Conservation (phyloP, 176 grass and related monocot species). For the Rhynchospora tenuis region DNA sequence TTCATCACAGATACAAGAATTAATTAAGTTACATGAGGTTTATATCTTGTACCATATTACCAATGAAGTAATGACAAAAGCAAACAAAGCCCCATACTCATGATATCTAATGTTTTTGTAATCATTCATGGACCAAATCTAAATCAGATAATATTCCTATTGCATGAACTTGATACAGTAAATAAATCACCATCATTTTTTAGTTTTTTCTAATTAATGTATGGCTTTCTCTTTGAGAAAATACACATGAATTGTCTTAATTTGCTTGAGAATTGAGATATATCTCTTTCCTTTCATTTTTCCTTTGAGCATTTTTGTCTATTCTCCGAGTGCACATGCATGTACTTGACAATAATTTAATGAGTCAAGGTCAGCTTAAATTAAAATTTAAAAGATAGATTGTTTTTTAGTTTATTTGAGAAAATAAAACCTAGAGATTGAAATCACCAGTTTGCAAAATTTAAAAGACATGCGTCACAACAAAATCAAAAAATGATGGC, state of each 20-base stretch:
- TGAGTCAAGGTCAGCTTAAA: neutral
- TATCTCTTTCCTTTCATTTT: neutral
- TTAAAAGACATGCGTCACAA: neutral
- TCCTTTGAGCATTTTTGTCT: neutral
- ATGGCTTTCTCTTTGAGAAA: neutral
- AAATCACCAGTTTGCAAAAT: neutral
- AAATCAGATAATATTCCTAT: neutral
- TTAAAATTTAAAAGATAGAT: neutral
- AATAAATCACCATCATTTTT: neutral
- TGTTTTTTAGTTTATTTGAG: neutral
- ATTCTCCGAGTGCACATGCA: slow-evolving; percentile 18
- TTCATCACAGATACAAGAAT: too few relatives aligned
- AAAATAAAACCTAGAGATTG: slow-evolving; percentile 12
- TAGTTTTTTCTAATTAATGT: neutral
- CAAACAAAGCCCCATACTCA: too few relatives aligned
- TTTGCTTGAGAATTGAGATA: neutral
- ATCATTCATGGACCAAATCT: too few relatives aligned
- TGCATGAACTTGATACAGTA: neutral
- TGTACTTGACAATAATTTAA: slow-evolving; percentile 25
- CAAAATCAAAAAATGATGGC: slow-evolving; percentile 11
- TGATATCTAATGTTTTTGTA: too few relatives aligned
- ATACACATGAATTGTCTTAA: neutral
- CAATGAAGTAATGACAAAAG: too few relatives aligned
- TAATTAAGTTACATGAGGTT: too few relatives aligned
- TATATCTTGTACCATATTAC: too few relatives aligned